Evolutionary conservation across 2,329 filamentous ascomycete species (phyloP), one percentile per base, ranked within the genome.

Genomic region (Byssothecium circinans): DNA sequence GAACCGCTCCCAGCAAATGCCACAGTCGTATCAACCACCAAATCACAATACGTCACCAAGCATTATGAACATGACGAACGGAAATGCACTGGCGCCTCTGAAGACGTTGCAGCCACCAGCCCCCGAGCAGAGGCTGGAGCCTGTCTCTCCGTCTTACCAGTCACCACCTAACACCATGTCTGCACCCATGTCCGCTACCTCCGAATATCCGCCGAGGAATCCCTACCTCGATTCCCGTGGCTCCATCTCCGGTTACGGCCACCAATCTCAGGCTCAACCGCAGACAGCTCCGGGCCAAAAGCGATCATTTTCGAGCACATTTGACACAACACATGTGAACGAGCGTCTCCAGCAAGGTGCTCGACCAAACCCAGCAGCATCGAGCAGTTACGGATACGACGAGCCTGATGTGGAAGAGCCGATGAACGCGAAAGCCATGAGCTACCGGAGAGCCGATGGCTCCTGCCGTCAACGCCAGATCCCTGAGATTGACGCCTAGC

Each of bases 401-500:
- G 54, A 58, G 29, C 67, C 69, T 11, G 73, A 75, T 45, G 68
- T 68, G 60, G 72, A 74, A 45, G 72, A 73, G 41, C 55, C 67
- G 39, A 61, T 69, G 68, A 61, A 71, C 41, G 56, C 65, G 36
- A 52, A 62, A 45, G 62, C 69, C 43, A 76, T 78, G 74, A 71
- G 67, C 52, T 78, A 78, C 54, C 68, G 74, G 34, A 69, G 75
- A 30, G 75, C 75, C 33, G 74, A 78, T 51, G 75, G 75, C 44
- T 73, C 70, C 8, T 65, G 68, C 45, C 64, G 69, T 42, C 67
- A 65, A 49, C 63, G 69, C 43, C 67, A 64, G 33, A 62, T 71
- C 11, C 69, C 69, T 20, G 64, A 68, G 43, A 54, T 69, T n/a
- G 59, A 55, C 39, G 57, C 61, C 34, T 69, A 62, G 49, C 18